Conservation (phyloP, 495 filamentous ascomycete genomes). For the Astrocystis sublimbata region DNA sequence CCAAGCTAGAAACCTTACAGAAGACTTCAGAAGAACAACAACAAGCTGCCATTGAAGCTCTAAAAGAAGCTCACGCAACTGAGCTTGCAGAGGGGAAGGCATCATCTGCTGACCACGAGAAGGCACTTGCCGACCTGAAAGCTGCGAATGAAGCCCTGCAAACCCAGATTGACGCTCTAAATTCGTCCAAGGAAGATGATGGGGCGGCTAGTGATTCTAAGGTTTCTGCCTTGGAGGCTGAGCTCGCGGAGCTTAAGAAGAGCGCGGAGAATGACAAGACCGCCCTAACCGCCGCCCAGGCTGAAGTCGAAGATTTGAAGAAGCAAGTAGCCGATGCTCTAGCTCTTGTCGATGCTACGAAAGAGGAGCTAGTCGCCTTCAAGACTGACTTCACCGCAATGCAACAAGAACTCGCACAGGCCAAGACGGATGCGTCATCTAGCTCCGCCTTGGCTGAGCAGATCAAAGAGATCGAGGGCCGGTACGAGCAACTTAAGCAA, state of each 20-base stretch:
- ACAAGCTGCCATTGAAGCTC: conserved; percentile 37
- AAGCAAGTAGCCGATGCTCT: conserved; percentile 37
- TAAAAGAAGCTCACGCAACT: conserved; percentile 45
- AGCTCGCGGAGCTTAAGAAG: conserved; percentile 44
- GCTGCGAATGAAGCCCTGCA: conserved; percentile 45
- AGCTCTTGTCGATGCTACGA: conserved; percentile 32
- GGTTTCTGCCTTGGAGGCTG: conserved; percentile 40
- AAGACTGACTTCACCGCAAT: conserved; percentile 41
- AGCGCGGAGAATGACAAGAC: conserved; percentile 41
- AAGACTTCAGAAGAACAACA: conserved; percentile 45
- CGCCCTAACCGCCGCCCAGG: conserved; percentile 39
- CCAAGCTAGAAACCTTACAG: conserved; percentile 42
- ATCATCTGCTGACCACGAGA: conserved; percentile 36
- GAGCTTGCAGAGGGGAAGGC: conserved; percentile 40
- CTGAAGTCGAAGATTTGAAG: conserved; percentile 40
- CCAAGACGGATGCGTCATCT: conserved; percentile 40
- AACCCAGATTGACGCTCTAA: conserved; percentile 46
- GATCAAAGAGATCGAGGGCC: conserved; percentile 44
- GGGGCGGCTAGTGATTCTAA: conserved; percentile 33
- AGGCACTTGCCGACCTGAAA: conserved; percentile 43
- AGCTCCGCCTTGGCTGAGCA: conserved; percentile 41
- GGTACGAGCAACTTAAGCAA: conserved; percentile 47
- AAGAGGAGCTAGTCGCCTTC: conserved; percentile 39
- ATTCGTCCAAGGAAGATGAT: conserved; percentile 28
- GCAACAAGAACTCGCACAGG: conserved; percentile 40